phyloP scores from a whole-genome alignment of 2,329 filamentous ascomycete species.

The Fusarium duplospermum region DNA sequence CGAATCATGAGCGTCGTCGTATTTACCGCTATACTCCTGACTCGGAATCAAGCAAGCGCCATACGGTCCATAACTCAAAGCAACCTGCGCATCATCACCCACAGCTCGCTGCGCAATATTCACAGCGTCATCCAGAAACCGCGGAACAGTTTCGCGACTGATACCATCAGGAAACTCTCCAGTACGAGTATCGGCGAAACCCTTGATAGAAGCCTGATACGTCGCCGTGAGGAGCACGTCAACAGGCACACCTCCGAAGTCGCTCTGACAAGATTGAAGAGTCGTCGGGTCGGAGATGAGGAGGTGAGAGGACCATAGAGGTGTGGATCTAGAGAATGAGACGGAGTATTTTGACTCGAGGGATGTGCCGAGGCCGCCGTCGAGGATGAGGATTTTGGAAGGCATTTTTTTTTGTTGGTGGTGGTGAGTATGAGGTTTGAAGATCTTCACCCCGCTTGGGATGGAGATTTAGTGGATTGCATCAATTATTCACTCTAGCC shows the following conservation, averaged over 20 bases:
- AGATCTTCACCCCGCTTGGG: slow-evolving; percentile 15
- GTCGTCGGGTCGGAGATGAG: slow-evolving; percentile 65
- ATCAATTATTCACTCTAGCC: neutral
- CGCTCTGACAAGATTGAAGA: slow-evolving; percentile 65
- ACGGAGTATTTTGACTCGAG: slow-evolving; percentile 68
- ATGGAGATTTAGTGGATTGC: slow-evolving; percentile 35
- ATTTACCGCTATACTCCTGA: slow-evolving; percentile 73
- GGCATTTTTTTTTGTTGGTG: slow-evolving; percentile 31
- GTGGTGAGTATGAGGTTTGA: slow-evolving; percentile 13
- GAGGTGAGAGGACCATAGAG: slow-evolving; percentile 76
- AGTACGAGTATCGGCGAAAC: slow-evolving; percentile 64
- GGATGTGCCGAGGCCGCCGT: slow-evolving; percentile 76
- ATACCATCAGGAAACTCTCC: slow-evolving; percentile 58
- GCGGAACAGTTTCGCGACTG: slow-evolving; percentile 50
- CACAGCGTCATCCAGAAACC: slow-evolving; percentile 58
- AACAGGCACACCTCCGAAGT: slow-evolving; percentile 67
- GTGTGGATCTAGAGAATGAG: slow-evolving; percentile 63
- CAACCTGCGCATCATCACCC: slow-evolving; percentile 53
- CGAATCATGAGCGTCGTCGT: slow-evolving; percentile 62
- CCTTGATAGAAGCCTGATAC: slow-evolving; percentile 71
- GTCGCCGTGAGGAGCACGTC: slow-evolving; percentile 76
- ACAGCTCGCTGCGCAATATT: slow-evolving; percentile 54
- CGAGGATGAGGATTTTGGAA: slow-evolving; percentile 63
- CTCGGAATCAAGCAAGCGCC: slow-evolving; percentile 74
- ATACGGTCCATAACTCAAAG: slow-evolving; percentile 73